Evolutionary conservation across 2,329 filamentous ascomycete genomes (phyloP).

Genomic region (Colletotrichum sp.): DNA sequence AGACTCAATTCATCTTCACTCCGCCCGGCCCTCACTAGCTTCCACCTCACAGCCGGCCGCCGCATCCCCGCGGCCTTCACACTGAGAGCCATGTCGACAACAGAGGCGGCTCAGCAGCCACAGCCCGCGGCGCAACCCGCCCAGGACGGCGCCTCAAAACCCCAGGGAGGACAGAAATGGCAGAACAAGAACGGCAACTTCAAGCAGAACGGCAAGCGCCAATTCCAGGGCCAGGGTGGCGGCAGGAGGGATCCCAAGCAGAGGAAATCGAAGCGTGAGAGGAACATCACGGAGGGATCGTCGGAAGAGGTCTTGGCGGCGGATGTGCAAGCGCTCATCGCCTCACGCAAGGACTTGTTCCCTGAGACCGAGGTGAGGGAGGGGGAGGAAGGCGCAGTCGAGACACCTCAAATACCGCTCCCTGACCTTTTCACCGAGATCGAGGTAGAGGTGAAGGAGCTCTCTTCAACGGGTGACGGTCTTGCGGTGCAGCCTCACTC

Average conservation of each 20-base stretch:
- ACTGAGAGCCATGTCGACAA: slow-evolving; percentile 2
- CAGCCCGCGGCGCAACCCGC: not conserved
- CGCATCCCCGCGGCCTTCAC: not conserved
- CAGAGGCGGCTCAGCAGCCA: not conserved
- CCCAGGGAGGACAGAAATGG: not conserved
- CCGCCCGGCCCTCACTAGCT: not conserved
- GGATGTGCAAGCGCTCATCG: slow-evolving; percentile 65
- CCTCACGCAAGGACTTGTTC: slow-evolving; percentile 39
- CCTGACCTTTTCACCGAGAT: slow-evolving; percentile 77
- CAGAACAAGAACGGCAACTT: not conserved
- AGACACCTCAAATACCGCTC: slow-evolving; percentile 37
- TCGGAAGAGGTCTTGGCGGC: slow-evolving; percentile 70
- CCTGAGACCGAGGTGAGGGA: slow-evolving; percentile 32
- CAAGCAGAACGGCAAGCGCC: slow-evolving; percentile 20
- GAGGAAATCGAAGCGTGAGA: slow-evolving; percentile 63
- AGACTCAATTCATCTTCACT: slow-evolving; percentile 19
- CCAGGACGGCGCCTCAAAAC: not conserved
- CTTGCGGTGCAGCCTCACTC: slow-evolving; percentile 73
- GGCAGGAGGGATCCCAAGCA: slow-evolving; percentile 34
- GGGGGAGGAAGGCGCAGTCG: slow-evolving; percentile 25
- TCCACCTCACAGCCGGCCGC: not conserved
- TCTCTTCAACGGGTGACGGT: slow-evolving; percentile 93
- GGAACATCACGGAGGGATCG: slow-evolving; percentile 65
- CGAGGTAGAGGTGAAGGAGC: slow-evolving; percentile 78
- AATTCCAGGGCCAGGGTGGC: slow-evolving; percentile 17